Percentiles rank a stretch among this genome's conserved stretches.
Evolutionary conservation across 768 basidiomycete species (phyloP).

Genomic region (Leccinum uliginosum): DNA sequence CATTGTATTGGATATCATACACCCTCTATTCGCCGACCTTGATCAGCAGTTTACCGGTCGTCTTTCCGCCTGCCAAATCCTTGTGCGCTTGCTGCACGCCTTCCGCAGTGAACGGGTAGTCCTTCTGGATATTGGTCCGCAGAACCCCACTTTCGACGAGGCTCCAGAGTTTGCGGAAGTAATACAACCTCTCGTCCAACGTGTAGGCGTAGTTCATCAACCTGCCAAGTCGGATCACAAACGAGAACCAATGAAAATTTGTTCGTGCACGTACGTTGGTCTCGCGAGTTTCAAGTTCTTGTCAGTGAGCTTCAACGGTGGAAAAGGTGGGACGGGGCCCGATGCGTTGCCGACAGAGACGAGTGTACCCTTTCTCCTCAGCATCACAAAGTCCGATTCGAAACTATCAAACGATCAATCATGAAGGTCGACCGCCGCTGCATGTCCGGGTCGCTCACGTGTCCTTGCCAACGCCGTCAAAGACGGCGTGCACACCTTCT

Average conservation of each 20-base stretch:
- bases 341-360: conserved; percentile 93
- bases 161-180: conserved; percentile 61
- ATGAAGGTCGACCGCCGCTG: neutral
- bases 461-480: conserved; percentile 96
- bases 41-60: conserved; percentile 82
- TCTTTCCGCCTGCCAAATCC: conserved; percentile 74
- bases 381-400: conserved; percentile 74
- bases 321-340: conserved; percentile 73
- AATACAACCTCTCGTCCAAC: conserved; percentile 65
- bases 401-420: conserved; percentile 41
- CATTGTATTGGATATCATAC: neutral
- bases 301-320: conserved; percentile 63
- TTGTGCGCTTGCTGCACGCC: conserved; percentile 72
- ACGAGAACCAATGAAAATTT: neutral
- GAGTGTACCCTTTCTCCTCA: conserved; percentile 84
- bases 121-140: conserved; percentile 66
- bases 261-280: conserved; percentile 50
- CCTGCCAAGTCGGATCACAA: conserved; percentile 36
- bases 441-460: conserved; percentile 51
- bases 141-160: conserved; percentile 55
- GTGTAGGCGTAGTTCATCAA: conserved; percentile 70
- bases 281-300: conserved; percentile 81
- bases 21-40: conserved; percentile 40
- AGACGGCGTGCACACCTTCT: conserved; percentile 80
- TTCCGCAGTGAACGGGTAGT: conserved; percentile 82